Evolutionary conservation across 768 basidiomycete genomes (phyloP), one percentile per base, ranked within the genome.

Genomic region (Phallus indusiatus): DNA sequence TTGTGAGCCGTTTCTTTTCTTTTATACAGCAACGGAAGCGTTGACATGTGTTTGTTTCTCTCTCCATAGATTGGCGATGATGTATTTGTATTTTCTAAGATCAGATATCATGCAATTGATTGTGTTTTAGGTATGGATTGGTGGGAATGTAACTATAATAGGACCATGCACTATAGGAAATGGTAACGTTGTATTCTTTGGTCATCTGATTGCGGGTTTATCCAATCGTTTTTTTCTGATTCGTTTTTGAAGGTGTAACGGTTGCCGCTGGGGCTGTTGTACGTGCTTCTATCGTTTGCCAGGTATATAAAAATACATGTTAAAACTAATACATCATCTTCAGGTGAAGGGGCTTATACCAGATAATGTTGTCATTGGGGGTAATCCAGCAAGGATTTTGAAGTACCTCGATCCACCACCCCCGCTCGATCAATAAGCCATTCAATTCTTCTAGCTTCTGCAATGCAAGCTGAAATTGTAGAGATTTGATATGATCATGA

Each of bases 321-420:
- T 33, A 11, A 35, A 11, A 17, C 6, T n/a, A n/a, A n/a, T n/a
- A n/a, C n/a, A n/a, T n/a, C n/a, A n/a, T n/a, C n/a, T 17, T 47
- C 49, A 62, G 61, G 61, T 64, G 21, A 62, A 53, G 28, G 62
- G 62, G 16, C 42, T 22, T 22, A 53, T 62, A 37, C 63, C 61
- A 6, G 63, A 64, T 54, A 64, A 64, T 54, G 59, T 60, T 28
- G 63, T 64, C 16, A 50, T 64, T 35, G 63, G 61, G 12, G 63
- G 63, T 1, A 54, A 17, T 7, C 63, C 63, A 4, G 63, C 61
- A 5, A 47, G 54, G 22, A 62, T 64, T 22, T 37, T 64, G 17
- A 64, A 64, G 34, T 47, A 48, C 24, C 61, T 64, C 3, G 63
- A 64, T 1, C 61, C 60, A 24, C 56, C 60, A 9, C 56, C 55